These are phyloP conservation scores for Aspergillus hancockii DNA, from an alignment of 495 filamentous ascomycete species.

Conservation along the genomic window DNA sequence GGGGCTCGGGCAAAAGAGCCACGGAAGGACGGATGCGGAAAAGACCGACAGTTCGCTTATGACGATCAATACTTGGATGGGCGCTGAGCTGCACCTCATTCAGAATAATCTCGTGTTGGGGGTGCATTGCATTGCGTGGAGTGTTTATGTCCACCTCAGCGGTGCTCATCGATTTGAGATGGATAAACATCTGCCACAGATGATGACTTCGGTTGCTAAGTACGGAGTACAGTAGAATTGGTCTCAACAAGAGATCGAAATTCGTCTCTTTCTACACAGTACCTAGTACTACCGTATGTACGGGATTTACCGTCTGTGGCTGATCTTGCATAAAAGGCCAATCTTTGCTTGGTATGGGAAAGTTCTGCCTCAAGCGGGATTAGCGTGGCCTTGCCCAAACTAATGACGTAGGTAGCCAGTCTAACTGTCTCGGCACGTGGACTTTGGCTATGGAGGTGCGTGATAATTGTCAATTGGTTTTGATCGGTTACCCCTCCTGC, in stretches of 20 bases:
- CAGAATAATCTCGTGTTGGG: neutral
- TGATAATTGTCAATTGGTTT: neutral
- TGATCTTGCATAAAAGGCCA: neutral
- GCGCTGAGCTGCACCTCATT: neutral
- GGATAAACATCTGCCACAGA: too few species aligned
- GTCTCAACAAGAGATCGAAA: too few species aligned
- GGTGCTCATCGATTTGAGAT: too few species aligned
- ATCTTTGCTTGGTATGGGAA: neutral
- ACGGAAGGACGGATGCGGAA: conserved; percentile 7
- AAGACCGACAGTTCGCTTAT: neutral
- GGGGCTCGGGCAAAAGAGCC: neutral
- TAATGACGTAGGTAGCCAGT: neutral
- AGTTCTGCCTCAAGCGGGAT: neutral
- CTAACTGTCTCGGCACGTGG: neutral
- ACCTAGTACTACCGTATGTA: too few species aligned
- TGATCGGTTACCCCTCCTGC: neutral
- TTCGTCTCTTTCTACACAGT: too few species aligned
- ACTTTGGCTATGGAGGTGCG: neutral
- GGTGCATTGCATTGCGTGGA: neutral
- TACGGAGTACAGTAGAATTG: too few species aligned
- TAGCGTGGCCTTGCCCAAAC: neutral
- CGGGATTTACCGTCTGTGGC: too few species aligned
- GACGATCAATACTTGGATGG: neutral
- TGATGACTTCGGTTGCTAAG: too few species aligned
- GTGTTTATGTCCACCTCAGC: neutral